These are phyloP conservation scores for Cryptosporidium baileyi DNA, from an alignment of 169 alveolate species.

Conservation along the genomic window DNA sequence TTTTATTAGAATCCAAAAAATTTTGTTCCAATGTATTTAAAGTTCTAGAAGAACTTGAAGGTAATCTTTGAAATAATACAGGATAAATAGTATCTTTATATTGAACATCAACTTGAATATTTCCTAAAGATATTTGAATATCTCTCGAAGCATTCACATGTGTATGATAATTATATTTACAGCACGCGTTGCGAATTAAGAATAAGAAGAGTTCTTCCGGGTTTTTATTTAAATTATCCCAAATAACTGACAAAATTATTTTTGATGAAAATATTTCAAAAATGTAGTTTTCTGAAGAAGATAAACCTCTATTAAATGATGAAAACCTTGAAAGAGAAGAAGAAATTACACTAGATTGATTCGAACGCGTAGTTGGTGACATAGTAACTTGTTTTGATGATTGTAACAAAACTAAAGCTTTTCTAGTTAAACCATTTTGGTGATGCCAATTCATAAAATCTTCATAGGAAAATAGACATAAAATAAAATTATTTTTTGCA, in stretches of 20 bases:
- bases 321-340: slow-evolving; percentile 19
- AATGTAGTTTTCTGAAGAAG: not conserved
- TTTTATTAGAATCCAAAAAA: slow-evolving; percentile 11
- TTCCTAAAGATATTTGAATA: slow-evolving; percentile 24
- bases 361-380: not conserved
- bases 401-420: slow-evolving; percentile 19
- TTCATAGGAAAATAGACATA: slow-evolving; percentile 42
- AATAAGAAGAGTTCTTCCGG: slow-evolving; percentile 57
- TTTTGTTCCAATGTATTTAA: slow-evolving; percentile 35
- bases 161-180: not conserved
- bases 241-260: slow-evolving; percentile 7
- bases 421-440: slow-evolving; percentile 13
- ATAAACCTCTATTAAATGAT: not conserved
- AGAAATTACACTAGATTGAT: not conserved
- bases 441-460: slow-evolving; percentile 53
- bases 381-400: not conserved
- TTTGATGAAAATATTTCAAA: slow-evolving; percentile 11
- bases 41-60: slow-evolving; percentile 67
- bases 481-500: not conserved
- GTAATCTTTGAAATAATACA: slow-evolving; percentile 53
- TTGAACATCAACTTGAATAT: slow-evolving; percentile 37
- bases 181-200: not conserved
- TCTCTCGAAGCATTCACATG: slow-evolving; percentile 1
- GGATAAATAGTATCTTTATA: slow-evolving; percentile 59
- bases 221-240: slow-evolving; percentile 29